These are phyloP conservation scores for Aureobasidium sp. DNA, from an alignment of 2,329 filamentous ascomycete species.

Conservation along the genomic window DNA sequence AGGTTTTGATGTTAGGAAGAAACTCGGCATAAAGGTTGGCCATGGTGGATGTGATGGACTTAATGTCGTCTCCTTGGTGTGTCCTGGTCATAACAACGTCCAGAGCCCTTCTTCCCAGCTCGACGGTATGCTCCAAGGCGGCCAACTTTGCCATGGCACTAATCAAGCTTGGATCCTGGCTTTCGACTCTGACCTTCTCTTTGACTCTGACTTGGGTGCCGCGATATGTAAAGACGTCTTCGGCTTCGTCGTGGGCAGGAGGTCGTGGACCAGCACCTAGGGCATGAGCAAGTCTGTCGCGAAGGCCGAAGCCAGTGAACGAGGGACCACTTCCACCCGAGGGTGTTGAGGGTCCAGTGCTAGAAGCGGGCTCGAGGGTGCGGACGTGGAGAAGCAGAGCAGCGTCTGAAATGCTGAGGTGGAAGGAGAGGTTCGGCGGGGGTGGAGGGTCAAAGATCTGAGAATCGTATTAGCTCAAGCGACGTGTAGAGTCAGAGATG, in stretches of 20 bases:
- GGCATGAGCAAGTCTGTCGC: conserved; percentile 42
- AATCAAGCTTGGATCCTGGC: conserved; percentile 78
- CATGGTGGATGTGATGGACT: background rate
- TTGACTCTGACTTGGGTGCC: conserved; percentile 71
- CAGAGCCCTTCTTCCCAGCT: conserved; percentile 61
- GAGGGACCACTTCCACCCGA: conserved; percentile 23
- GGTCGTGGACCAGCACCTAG: conserved; percentile 21
- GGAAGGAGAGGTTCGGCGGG: conserved; percentile 62
- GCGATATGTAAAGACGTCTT: conserved; percentile 63
- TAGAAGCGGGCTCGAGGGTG: conserved; percentile 48
- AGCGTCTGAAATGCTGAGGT: conserved; percentile 45
- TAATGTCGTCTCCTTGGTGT: conserved; percentile 20
- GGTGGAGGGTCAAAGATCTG: conserved; percentile 51
- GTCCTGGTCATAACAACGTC: conserved; percentile 68
- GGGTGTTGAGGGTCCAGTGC: conserved; percentile 27
- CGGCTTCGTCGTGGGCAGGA: conserved; percentile 54
- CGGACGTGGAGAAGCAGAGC: conserved; percentile 55
- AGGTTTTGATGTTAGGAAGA: conserved; percentile 51
- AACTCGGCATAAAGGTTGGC: conserved; percentile 51
- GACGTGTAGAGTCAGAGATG: no score
- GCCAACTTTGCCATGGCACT: conserved; percentile 75
- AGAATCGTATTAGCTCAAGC: background rate
- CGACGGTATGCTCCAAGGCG: conserved; percentile 66
- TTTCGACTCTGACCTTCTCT: conserved; percentile 85
- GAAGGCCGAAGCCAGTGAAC: conserved; percentile 48